A percentile compares a stretch with the other conserved stretches of the same genome.
Conservation (phyloP, 176 grass and related monocot genomes). For the Bothriochloa decipiens region DNA sequence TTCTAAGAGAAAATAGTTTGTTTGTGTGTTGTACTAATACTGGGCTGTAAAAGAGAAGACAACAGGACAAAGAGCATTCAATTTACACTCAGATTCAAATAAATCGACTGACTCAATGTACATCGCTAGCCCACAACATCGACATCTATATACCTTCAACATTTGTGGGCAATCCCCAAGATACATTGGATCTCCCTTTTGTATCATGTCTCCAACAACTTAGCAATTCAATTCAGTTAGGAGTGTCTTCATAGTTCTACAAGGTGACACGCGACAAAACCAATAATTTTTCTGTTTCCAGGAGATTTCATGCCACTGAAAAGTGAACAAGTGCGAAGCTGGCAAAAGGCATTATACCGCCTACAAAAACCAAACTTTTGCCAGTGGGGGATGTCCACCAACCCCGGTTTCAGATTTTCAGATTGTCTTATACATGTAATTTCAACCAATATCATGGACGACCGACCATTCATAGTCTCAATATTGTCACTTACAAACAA, state of each 20-base stretch:
- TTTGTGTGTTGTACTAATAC: background rate
- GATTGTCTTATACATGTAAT: slow-evolving; percentile 1
- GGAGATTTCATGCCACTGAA: slow-evolving; percentile 38
- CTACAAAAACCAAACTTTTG: slow-evolving; percentile 12
- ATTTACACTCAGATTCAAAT: no score
- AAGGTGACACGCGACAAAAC: slow-evolving; percentile 15
- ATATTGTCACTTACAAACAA: slow-evolving; percentile 11
- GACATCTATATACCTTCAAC: no score
- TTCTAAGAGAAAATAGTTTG: background rate
- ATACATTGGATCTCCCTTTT: background rate
- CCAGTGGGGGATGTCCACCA: slow-evolving; percentile 20
- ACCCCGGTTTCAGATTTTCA: background rate
- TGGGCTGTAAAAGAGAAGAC: background rate
- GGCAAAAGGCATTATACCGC: slow-evolving; percentile 4
- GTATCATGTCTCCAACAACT: background rate
- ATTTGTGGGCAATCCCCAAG: no score
- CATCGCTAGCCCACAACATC: no score
- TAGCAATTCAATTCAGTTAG: slow-evolving; percentile 8
- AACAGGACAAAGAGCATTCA: background rate
- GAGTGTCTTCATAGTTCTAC: slow-evolving; percentile 22
- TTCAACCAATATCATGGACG: slow-evolving; percentile 24
- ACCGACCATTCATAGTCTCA: slow-evolving; percentile 8
- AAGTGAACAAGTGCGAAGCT: slow-evolving; percentile 18
- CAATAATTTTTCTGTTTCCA: background rate
- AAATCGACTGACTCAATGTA: no score